Conservation (phyloP, 352 stramenopile species). For the Aphanomyces invadans region DNA sequence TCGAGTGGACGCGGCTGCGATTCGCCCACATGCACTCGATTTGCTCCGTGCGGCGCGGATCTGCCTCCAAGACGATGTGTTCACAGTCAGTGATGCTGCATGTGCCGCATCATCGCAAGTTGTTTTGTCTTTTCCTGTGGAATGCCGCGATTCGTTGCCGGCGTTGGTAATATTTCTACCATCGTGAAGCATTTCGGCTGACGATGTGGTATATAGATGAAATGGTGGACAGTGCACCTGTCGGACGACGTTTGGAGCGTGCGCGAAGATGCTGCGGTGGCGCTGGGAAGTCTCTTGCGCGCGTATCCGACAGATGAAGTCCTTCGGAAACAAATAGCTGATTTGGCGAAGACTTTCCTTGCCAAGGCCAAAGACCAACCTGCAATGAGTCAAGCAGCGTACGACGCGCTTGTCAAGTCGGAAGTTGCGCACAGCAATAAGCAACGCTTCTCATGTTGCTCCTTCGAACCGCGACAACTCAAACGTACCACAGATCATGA, state of each 20-base stretch:
- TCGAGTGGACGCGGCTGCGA: conserved; percentile 71
- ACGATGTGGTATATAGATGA: conserved; percentile 18
- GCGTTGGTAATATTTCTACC: conserved; percentile 57
- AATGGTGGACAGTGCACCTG: conserved; percentile 90
- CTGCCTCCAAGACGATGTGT: conserved; percentile 95
- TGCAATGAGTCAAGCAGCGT: conserved; percentile 87
- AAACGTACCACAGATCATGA: conserved; percentile 77
- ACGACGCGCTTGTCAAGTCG: conserved; percentile 88
- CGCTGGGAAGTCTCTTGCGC: conserved; percentile 88
- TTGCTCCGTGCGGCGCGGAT: conserved; percentile 86
- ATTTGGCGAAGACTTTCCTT: conserved; percentile 61
- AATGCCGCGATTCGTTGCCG: conserved; percentile 81
- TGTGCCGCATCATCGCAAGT: conserved; percentile 85
- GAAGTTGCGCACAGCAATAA: conserved; percentile 88
- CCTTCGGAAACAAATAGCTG: conserved; percentile 62
- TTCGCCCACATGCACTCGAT: conserved; percentile 45
- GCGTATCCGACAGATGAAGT: conserved; percentile 82
- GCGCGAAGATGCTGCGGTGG: conserved; percentile 91
- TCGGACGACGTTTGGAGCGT: conserved; percentile 97
- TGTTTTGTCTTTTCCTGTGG: conserved; percentile 71
- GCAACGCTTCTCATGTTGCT: conserved; percentile 93
- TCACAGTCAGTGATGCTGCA: conserved; percentile 93
- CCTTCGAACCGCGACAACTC: conserved; percentile 90
- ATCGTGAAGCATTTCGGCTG: conserved; percentile 29
- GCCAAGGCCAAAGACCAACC: conserved; percentile 86